A percentile compares a stretch with the other conserved stretches of the same genome.
Conservation (phyloP, 140 eudicot genomes). For the Artemisia princeps region DNA sequence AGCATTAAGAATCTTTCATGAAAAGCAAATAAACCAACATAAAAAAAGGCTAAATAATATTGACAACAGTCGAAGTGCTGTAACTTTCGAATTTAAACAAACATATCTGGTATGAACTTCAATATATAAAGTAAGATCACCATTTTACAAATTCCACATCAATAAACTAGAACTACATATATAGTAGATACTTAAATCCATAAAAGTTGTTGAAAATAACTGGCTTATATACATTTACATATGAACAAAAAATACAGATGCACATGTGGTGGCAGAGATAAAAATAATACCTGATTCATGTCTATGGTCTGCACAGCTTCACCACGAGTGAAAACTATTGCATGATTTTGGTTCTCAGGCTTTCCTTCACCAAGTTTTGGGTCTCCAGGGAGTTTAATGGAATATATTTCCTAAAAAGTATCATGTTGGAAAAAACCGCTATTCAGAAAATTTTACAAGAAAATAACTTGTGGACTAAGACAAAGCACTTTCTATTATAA, state of each 20-base stretch:
- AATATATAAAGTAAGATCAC: too few species aligned
- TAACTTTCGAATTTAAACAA: neutral
- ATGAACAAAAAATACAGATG: too few species aligned
- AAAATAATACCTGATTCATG: conserved; percentile 74
- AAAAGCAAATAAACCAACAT: neutral
- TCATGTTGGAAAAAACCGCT: conserved; percentile 11
- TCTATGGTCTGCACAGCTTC: conserved; percentile 96
- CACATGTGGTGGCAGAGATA: neutral
- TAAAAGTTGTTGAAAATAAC: too few species aligned
- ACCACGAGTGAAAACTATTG: conserved; percentile 92
- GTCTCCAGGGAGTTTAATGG: conserved; percentile 95
- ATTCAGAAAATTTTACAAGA: conserved; percentile 1
- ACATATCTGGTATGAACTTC: too few species aligned
- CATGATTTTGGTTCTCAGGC: conserved; percentile 97
- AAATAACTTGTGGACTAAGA: conserved; percentile 8
- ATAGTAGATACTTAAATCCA: too few species aligned
- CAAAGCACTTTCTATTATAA: neutral
- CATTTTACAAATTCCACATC: too few species aligned
- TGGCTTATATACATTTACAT: too few species aligned
- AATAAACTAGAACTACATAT: too few species aligned
- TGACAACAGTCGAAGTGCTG: neutral
- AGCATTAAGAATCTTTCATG: conserved; percentile 4
- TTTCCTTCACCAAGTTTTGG: conserved; percentile 99
- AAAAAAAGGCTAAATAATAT: neutral
- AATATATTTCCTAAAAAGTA: conserved; percentile 69